Conservation (phyloP, 768 basidiomycete species). For the Mycena venus region DNA sequence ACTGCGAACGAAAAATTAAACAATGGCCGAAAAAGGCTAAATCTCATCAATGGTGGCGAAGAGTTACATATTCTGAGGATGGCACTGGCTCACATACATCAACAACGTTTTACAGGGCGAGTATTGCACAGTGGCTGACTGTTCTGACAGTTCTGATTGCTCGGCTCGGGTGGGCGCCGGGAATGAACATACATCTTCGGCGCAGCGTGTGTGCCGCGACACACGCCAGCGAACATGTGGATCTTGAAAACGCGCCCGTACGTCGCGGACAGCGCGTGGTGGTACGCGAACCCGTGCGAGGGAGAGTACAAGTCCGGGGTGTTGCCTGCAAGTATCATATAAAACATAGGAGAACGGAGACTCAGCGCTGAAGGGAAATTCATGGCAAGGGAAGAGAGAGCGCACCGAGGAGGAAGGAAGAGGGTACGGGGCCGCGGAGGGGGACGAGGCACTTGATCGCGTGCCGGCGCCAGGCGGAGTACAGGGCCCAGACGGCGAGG, state of each 20-base stretch:
- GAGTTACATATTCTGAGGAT: too few species aligned
- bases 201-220: too few species aligned
- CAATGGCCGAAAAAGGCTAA: too few species aligned
- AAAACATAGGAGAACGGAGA: not conserved
- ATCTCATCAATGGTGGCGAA: too few species aligned
- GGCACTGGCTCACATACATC: too few species aligned
- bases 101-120: too few species aligned
- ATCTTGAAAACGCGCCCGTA: constrained; percentile 10
- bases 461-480: constrained; percentile 18
- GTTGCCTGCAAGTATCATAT: constrained; percentile 3
- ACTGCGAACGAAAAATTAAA: too few species aligned
- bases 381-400: not conserved
- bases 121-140: too few species aligned
- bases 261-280: not conserved
- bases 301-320: constrained; percentile 5
- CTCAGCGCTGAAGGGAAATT: not conserved
- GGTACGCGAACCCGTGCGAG: constrained; percentile 8
- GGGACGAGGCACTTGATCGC: constrained; percentile 18
- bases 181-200: too few species aligned
- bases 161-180: too few species aligned
- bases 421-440: constrained; percentile 9
- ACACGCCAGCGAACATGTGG: constrained; percentile 3
- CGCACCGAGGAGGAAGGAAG: constrained; percentile 18
- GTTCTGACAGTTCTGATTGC: too few species aligned
- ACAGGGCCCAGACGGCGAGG: constrained; percentile 4